These are phyloP conservation scores for Casaregolazyma lundiana DNA, from an alignment of 1,139 yeast genomes.

Conservation along the genomic window DNA sequence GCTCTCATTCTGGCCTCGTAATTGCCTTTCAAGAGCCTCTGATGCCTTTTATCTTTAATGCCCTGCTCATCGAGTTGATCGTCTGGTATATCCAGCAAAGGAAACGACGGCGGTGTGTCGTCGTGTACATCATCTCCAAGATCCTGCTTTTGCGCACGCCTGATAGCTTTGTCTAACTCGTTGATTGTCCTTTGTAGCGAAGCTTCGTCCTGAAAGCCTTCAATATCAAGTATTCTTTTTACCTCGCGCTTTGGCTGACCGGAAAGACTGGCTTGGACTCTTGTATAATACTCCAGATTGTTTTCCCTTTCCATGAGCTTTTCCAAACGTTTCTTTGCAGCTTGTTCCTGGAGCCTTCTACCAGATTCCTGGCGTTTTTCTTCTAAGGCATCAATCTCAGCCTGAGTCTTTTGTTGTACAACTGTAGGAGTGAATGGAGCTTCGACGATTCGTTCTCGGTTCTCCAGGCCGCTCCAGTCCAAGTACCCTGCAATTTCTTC, in stretches of 20 bases:
- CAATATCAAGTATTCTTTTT: slow-evolving; percentile 52
- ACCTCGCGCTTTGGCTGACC: slow-evolving; percentile 43
- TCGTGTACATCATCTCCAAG: slow-evolving; percentile 42
- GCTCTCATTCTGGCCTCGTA: slow-evolving; percentile 84
- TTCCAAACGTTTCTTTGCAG: slow-evolving; percentile 76
- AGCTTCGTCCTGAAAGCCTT: slow-evolving; percentile 71
- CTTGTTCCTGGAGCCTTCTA: slow-evolving; percentile 85
- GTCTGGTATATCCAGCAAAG: slow-evolving; percentile 74
- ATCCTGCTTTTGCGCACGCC: slow-evolving; percentile 62
- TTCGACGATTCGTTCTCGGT: slow-evolving; percentile 70
- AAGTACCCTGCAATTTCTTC: slow-evolving; percentile 56
- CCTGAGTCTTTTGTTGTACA: slow-evolving; percentile 73
- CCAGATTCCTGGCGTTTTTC: slow-evolving; percentile 85
- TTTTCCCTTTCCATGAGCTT: slow-evolving; percentile 75
- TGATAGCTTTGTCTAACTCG: slow-evolving; percentile 65
- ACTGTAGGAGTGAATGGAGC: slow-evolving; percentile 68
- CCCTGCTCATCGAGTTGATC: slow-evolving; percentile 76
- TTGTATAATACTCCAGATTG: slow-evolving; percentile 67
- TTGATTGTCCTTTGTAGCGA: slow-evolving; percentile 66
- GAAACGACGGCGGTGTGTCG: slow-evolving; percentile 60
- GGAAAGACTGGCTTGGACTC: slow-evolving; percentile 51
- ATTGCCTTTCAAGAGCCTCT: slow-evolving; percentile 75
- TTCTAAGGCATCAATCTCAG: slow-evolving; percentile 71
- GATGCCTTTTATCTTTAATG: slow-evolving; percentile 81
- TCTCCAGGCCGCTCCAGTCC: slow-evolving; percentile 59